phyloP scores from a whole-genome alignment of 257 asterid genomes.

The Linderniella brevidens region DNA sequence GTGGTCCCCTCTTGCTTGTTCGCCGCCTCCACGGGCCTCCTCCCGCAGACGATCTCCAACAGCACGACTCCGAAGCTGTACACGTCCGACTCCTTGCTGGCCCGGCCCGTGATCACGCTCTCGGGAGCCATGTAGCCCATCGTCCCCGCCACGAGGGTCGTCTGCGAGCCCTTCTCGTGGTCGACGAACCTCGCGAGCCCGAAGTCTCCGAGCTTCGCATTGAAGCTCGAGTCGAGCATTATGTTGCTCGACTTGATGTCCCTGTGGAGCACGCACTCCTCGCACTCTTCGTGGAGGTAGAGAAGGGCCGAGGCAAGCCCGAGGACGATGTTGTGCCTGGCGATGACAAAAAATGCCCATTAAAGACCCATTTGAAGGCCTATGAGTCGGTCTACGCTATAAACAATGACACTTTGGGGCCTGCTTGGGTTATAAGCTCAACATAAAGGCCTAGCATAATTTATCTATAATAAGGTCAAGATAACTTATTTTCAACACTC shows the following conservation, averaged over 20 bases:
- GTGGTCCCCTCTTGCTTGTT: constrained; percentile 48
- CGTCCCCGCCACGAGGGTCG: constrained; percentile 90
- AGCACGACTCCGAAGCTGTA: constrained; percentile 84
- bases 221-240: constrained; percentile 50
- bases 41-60: constrained; percentile 76
- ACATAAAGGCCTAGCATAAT: too few species aligned
- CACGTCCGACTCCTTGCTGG: constrained; percentile 81
- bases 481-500: too few species aligned
- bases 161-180: constrained; percentile 74
- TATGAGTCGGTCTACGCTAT: too few species aligned
- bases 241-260: constrained; percentile 79
- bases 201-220: constrained; percentile 75
- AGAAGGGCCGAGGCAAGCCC: constrained; percentile 83
- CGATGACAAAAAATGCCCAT: too few species aligned
- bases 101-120: constrained; percentile 73
- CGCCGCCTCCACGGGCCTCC: constrained; percentile 77
- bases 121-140: constrained; percentile 98
- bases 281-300: constrained; percentile 84
- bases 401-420: too few species aligned
- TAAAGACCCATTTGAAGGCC: too few species aligned
- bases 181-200: constrained; percentile 83
- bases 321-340: constrained; percentile 75
- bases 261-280: constrained; percentile 88
- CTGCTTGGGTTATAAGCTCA: too few species aligned
- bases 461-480: too few species aligned